A percentile compares a stretch with the other conserved stretches of the same genome.
These are phyloP conservation scores for Mortierella sp. DNA, from an alignment of 371 early-diverging fungal genomes.

Conservation along the genomic window DNA sequence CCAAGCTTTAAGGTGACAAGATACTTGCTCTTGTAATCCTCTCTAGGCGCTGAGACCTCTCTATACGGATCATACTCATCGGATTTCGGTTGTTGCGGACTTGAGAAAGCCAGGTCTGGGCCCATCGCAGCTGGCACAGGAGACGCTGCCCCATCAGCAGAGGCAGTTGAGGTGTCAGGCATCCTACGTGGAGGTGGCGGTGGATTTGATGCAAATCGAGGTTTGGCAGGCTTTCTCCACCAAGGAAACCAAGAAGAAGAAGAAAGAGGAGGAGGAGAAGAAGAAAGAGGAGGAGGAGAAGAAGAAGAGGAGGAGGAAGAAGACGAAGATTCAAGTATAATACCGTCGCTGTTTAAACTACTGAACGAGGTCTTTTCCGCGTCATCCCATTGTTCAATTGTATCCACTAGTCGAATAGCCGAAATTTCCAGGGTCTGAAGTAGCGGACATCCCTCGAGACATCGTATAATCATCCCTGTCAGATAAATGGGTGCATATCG, in stretches of 20 bases:
- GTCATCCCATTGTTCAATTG: slow-evolving; percentile 13
- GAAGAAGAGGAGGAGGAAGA: too few species aligned
- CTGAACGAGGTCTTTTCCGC: slow-evolving; percentile 5
- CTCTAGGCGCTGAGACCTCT: background rate
- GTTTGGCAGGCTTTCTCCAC: slow-evolving; percentile 11
- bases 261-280: too few species aligned
- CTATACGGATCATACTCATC: background rate
- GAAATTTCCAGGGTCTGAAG: slow-evolving; percentile 19
- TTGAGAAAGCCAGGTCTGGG: background rate
- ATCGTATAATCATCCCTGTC: slow-evolving; percentile 24
- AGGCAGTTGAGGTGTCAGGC: too few species aligned
- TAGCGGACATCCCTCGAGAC: slow-evolving; percentile 20
- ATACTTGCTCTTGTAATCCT: slow-evolving; percentile 3
- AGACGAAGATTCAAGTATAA: background rate
- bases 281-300: too few species aligned
- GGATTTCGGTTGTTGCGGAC: background rate
- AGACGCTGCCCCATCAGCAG: background rate
- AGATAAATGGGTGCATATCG: slow-evolving; percentile 13
- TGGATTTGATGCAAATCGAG: background rate
- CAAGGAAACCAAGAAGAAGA: slow-evolving; percentile 11
- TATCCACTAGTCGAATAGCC: slow-evolving; percentile 17
- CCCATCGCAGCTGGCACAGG: background rate
- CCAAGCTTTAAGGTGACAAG: slow-evolving; percentile 11
- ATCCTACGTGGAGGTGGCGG: background rate
- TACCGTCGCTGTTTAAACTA: background rate